Evolutionary conservation across 176 grass and related monocot genomes (phyloP), one percentile per base, ranked within the genome.

Genomic region (Aechmea fasciata): DNA sequence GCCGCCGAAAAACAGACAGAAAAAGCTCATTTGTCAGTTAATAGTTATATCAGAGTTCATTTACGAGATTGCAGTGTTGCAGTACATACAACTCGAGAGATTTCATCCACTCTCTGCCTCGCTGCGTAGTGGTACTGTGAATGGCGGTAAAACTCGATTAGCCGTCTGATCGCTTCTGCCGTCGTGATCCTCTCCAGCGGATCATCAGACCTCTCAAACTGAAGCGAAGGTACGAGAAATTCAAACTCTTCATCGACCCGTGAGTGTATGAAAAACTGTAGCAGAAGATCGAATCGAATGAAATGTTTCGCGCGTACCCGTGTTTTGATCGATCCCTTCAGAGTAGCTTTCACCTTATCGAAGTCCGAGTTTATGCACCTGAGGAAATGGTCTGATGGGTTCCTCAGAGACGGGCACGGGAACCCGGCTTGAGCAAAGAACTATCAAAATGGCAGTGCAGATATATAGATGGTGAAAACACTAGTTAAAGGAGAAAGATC

Each of bases 331-430:
- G 94, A 99, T 73, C 94, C 94, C 75, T 99, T 99, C 33, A 99
- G 87, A 63, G 94, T 93, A 69, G 94, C 94, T 88, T 99, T 99
- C 73, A 99, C 94, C 79, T 93, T 99, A 71, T 99, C 94, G 10
- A 99, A 99, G 65, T 99, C 94, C 1, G 90, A 80, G 18, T 99
- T 99, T 48, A 99, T 73, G 71, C 90, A 93, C 75, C 94, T 82
- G 14, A 99, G 82, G 80, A 99, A 99, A 87, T 99, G 94, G 69
- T 99, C 94, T 0, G 90, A 99, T 11, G 90, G 94, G 28, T 99
- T 99, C 12, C 94, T 85, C 62, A 93, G 13, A 3, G 94, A 49
- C 0, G 90, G 90, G 63, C 94, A 99, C 2, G 94, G 94, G 77
- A 84, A 99, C 0, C 94, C 94, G 61, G 94, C 94, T 86, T 99